phyloP scores from a whole-genome alignment of 2,329 filamentous ascomycete species.

The Exophiala spinifera region DNA sequence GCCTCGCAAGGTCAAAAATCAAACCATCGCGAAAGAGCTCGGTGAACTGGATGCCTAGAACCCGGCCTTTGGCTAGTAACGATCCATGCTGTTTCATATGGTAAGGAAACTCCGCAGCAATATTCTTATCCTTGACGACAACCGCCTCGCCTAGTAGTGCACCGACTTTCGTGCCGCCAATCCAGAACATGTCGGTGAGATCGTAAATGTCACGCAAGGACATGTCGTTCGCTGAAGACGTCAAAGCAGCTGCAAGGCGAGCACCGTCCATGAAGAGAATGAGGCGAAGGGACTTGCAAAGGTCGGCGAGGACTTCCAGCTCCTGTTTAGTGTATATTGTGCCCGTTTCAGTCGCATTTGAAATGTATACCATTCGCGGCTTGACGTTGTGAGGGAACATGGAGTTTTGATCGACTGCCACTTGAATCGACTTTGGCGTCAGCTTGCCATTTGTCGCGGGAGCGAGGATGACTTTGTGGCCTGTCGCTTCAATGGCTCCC shows the following conservation, averaged over 20 bases:
- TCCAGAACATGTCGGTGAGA: conserved; percentile 54
- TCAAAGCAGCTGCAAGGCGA: conserved; percentile 45
- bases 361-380: conserved; percentile 52
- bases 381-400: conserved; percentile 54
- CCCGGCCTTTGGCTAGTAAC: conserved; percentile 49
- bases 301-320: conserved; percentile 41
- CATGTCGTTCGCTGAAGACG: conserved; percentile 44
- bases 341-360: conserved; percentile 50
- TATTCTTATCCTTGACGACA: conserved; percentile 42
- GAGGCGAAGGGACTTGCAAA: conserved; percentile 43
- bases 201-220: conserved; percentile 46
- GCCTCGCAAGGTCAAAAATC: conserved; percentile 47
- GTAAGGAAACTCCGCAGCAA: conserved; percentile 50
- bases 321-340: conserved; percentile 49
- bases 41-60: conserved; percentile 51
- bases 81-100: conserved; percentile 53
- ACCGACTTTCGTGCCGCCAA: conserved; percentile 54
- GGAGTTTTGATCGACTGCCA: conserved; percentile 48
- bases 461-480: conserved; percentile 53
- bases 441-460: conserved; percentile 48
- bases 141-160: conserved; percentile 52
- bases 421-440: conserved; percentile 43
- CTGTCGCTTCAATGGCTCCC: conserved; percentile 51
- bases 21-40: conserved; percentile 47
- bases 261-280: conserved; percentile 51